phyloP scores from a whole-genome alignment of 78 protist genomes.

The Pigoraptor vietnamica region DNA sequence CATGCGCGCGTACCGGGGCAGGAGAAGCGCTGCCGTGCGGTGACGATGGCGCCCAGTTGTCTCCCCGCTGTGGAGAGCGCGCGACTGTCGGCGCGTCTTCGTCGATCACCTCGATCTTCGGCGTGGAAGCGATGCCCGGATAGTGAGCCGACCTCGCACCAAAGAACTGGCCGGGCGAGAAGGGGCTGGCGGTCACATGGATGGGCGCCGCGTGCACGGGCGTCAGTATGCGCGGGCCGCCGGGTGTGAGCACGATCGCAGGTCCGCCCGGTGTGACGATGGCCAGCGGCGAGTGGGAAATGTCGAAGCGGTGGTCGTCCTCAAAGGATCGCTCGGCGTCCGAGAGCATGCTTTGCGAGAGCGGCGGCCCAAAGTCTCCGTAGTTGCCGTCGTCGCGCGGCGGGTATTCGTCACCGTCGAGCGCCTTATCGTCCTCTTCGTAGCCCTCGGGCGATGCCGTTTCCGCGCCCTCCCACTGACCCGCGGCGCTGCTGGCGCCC shows the following conservation, averaged over 20 bases:
- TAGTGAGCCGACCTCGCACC: background rate
- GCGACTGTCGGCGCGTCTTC: too few relatives aligned
- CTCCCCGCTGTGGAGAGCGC: too few relatives aligned
- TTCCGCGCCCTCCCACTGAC: background rate
- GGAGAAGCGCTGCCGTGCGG: too few relatives aligned
- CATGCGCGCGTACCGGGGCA: too few relatives aligned
- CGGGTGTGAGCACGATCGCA: background rate
- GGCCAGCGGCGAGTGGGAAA: background rate
- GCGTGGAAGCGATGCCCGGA: background rate
- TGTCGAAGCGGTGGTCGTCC: background rate
- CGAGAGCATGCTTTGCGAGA: background rate
- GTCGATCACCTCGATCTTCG: background rate
- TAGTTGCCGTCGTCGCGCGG: background rate
- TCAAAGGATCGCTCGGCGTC: background rate
- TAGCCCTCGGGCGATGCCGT: background rate
- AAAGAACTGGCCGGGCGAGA: background rate
- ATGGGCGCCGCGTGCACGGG: background rate
- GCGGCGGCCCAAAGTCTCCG: background rate
- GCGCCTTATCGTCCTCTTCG: background rate
- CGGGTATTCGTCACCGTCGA: background rate
- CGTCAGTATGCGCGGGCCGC: too few relatives aligned
- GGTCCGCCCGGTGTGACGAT: background rate
- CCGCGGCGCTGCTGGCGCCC: too few relatives aligned
- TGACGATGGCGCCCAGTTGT: too few relatives aligned
- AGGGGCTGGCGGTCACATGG: too few relatives aligned